phyloP scores from a whole-genome alignment of 2,329 filamentous ascomycete species.

The Colletotrichum paranaense region DNA sequence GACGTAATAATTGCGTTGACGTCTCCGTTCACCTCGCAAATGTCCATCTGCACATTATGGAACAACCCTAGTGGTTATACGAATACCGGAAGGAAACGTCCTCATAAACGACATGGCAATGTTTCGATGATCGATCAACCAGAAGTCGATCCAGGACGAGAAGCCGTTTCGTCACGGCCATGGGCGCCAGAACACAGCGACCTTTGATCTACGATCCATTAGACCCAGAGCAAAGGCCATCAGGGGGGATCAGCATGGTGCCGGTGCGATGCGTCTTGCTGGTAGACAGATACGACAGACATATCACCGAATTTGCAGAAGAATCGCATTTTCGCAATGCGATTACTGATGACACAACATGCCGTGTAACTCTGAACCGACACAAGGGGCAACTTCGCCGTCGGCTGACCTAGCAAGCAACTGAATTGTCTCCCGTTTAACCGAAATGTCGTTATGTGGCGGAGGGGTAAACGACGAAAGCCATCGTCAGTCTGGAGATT shows the following conservation, averaged over 20 bases:
- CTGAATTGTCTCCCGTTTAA: neutral
- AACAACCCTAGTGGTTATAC: neutral
- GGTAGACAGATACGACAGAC: neutral
- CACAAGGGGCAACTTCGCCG: neutral
- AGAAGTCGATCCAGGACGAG: neutral
- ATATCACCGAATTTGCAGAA: neutral
- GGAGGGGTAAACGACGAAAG: slow-evolving; percentile 14
- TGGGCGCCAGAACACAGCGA: neutral
- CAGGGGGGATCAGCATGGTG: neutral
- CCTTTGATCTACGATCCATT: neutral
- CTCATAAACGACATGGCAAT: neutral
- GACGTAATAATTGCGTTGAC: neutral
- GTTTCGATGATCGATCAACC: neutral
- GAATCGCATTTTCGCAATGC: slow-evolving; percentile 6
- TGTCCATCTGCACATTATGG: neutral
- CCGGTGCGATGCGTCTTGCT: neutral
- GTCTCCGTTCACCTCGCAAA: neutral
- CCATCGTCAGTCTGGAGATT: slow-evolving; percentile 25
- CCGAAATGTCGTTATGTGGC: slow-evolving; percentile 7
- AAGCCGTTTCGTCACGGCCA: neutral
- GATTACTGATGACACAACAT: slow-evolving; percentile 28
- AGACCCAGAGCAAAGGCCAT: neutral
- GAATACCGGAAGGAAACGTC: neutral
- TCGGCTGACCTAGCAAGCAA: neutral
- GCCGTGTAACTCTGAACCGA: slow-evolving; percentile 13